Evolutionary conservation across 2,329 filamentous ascomycete genomes (phyloP), one percentile per base, ranked within the genome.

Genomic region (Cladosporium austrohemisphaericum): DNA sequence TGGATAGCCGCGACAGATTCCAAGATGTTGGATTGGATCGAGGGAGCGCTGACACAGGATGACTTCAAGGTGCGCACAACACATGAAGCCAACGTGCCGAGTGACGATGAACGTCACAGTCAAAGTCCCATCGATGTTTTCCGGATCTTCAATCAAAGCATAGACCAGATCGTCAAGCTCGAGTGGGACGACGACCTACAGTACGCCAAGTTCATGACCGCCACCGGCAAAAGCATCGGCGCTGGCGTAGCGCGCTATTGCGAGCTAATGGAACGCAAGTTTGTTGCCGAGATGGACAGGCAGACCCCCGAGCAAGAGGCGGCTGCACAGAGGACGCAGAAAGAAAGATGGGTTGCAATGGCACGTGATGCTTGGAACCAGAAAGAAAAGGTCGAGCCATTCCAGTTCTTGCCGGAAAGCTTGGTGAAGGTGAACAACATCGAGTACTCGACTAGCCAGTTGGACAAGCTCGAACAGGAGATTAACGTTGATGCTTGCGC

Each of bases 391-490:
- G 84, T 93, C 32, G 92, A 96, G 63, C 93, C 93, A 0, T 98
- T 97, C 69, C 91, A 97, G 56, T 98, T 98, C 71, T 93, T 90
- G 59, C 83, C 89, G 2, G 87, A 95, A 80, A 96, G 91, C 4
- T 86, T 98, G 60, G 90, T 98, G 54, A 98, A 97, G 70, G 79
- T 98, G 58, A 98, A 98, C 75, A 95, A 98, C 63, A 84, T 98
- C 56, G 92, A 96, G 69, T 97, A 89, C 69, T 92, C 91, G 4
- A 90, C 95, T 71, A 80, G 90, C 50, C 88, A 95, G 63, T 78
- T 98, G 45, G 93, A 98, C 65, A 89, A 87, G 67, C 77, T 98
- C 5, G 92, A 97, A 65, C 84, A 81, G 63, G 82, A 85, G 51
- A 88, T 97, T 75, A 91, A 96, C 60, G 90, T 95, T 10, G 93